These are phyloP conservation scores for Sphagnurus paluster DNA, from an alignment of 1,284 basidiomycete genomes.

Conservation along the genomic window DNA sequence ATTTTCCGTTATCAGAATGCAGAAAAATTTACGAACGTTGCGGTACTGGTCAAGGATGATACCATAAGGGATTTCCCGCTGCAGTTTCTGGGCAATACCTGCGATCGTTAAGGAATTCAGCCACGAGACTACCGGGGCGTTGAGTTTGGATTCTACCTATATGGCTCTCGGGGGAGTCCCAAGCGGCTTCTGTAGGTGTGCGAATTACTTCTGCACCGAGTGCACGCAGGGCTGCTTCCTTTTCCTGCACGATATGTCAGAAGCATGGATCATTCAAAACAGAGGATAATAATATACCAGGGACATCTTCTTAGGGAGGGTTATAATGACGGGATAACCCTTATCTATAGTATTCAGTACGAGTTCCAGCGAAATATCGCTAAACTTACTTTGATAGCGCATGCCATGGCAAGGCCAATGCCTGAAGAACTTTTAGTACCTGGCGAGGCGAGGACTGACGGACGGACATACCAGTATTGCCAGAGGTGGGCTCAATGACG, in stretches of 20 bases:
- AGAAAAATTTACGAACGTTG: slow-evolving; percentile 51
- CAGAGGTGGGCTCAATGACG: slow-evolving; percentile 92
- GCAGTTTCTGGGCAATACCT: slow-evolving; percentile 83
- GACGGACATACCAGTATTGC: slow-evolving; percentile 80
- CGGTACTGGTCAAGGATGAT: slow-evolving; percentile 93
- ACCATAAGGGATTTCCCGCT: slow-evolving; percentile 78
- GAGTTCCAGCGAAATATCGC: slow-evolving; percentile 24
- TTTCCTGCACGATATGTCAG: slow-evolving; percentile 60
- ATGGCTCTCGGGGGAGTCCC: slow-evolving; percentile 84
- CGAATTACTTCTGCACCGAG: slow-evolving; percentile 93
- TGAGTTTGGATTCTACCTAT: slow-evolving; percentile 68
- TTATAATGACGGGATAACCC: slow-evolving; percentile 93
- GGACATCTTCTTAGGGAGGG: slow-evolving; percentile 96
- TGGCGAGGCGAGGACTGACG: background rate
- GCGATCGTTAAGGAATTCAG: slow-evolving; percentile 78
- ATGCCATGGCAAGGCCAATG: slow-evolving; percentile 89
- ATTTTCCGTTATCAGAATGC: background rate
- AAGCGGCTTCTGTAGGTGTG: slow-evolving; percentile 90
- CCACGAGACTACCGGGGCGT: slow-evolving; percentile 53
- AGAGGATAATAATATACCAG: slow-evolving; percentile 43
- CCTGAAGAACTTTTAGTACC: slow-evolving; percentile 43
- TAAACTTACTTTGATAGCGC: slow-evolving; percentile 80
- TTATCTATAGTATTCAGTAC: slow-evolving; percentile 82
- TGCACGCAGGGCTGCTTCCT: slow-evolving; percentile 89
- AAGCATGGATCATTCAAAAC: background rate